phyloP scores from a whole-genome alignment of 1,284 basidiomycete species.

The Ustilago tritici region DNA sequence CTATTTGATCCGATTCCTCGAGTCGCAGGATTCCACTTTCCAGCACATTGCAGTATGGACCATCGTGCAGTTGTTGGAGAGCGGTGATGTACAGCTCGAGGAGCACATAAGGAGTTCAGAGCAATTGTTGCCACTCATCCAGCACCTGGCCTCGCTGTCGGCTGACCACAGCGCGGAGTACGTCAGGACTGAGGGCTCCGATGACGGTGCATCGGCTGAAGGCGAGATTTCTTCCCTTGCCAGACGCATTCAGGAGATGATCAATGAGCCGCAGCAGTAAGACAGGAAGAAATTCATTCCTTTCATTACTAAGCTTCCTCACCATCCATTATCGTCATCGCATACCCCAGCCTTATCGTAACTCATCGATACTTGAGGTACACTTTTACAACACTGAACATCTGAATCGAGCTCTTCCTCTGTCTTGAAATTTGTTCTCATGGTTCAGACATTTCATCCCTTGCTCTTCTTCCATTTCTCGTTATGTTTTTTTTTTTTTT shows the following conservation, averaged over 20 bases:
- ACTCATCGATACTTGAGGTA: not conserved
- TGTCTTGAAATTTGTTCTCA: no score
- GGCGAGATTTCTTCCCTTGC: constrained; percentile 65
- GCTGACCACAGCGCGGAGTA: constrained; percentile 49
- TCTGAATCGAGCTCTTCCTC: no score
- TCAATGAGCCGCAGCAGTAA: constrained; percentile 49
- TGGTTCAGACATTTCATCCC: no score
- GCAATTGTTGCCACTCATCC: constrained; percentile 64
- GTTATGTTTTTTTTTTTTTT: not conserved
- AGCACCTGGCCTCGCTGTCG: constrained; percentile 48
- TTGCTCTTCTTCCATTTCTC: not conserved
- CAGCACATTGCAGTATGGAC: constrained; percentile 97
- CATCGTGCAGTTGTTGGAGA: constrained; percentile 94
- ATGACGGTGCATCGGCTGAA: constrained; percentile 63
- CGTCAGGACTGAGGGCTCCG: constrained; percentile 48
- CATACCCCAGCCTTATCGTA: constrained; percentile 4
- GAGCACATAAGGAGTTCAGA: constrained; percentile 66
- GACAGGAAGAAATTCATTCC: not conserved
- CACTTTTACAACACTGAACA: not conserved
- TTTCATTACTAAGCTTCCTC: not conserved
- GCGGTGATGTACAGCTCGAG: constrained; percentile 76
- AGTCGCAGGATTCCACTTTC: constrained; percentile 96
- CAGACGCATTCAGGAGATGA: constrained; percentile 65
- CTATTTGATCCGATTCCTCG: constrained; percentile 94
- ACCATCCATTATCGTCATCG: not conserved